Evolutionary conservation across 345 rosid genomes (phyloP).

Genomic region (Ceriops zippeliana): DNA sequence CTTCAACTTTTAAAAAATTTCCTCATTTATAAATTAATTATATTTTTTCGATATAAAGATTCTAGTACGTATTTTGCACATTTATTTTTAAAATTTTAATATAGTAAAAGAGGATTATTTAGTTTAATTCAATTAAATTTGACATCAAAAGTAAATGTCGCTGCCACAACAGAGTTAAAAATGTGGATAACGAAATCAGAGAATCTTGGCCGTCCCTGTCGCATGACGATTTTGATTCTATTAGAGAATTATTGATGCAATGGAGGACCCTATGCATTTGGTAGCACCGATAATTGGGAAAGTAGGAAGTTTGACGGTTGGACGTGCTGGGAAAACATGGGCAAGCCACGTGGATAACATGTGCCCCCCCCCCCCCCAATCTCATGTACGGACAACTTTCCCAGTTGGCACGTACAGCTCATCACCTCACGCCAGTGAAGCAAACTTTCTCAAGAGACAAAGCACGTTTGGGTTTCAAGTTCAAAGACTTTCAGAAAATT

Average conservation of each 20-base stretch:
- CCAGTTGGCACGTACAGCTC: constrained; percentile 4
- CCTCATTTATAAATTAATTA: too few relatives aligned
- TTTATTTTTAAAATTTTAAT: too few relatives aligned
- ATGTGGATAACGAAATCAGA: too few relatives aligned
- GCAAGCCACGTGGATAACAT: background rate
- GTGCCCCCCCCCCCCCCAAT: background rate
- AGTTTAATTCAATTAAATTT: too few relatives aligned
- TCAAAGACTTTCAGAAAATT: background rate
- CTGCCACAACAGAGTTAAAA: too few relatives aligned
- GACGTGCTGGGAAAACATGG: background rate
- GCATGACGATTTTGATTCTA: background rate
- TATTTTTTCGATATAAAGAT: too few relatives aligned
- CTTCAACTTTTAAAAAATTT: too few relatives aligned
- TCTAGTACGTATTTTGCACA: too few relatives aligned
- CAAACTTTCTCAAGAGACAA: background rate
- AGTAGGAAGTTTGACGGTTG: background rate
- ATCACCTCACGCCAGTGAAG: background rate
- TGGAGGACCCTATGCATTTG: background rate
- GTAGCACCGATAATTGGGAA: background rate
- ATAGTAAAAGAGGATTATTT: too few relatives aligned
- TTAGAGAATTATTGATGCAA: constrained; percentile 1
- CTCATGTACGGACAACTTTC: constrained; percentile 3
- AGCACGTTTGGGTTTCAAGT: too few relatives aligned
- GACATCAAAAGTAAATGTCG: too few relatives aligned
- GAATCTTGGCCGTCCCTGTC: too few relatives aligned